phyloP scores from a whole-genome alignment of 2,329 filamentous ascomycete species.

The Colletotrichum eleusines region DNA sequence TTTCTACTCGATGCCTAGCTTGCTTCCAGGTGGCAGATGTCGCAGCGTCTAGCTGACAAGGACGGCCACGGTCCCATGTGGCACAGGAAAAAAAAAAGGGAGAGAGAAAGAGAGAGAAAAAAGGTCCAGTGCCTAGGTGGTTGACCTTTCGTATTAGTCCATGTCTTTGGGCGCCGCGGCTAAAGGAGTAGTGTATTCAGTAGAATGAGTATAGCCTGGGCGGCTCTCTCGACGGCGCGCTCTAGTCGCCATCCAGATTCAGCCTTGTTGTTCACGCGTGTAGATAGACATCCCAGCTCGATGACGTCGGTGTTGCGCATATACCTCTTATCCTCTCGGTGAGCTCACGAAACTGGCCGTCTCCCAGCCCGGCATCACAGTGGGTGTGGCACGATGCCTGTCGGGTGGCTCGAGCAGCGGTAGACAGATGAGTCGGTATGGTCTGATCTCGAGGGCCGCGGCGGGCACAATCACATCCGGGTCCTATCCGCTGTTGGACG shows the following conservation, averaged over 20 bases:
- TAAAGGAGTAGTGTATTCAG: background rate
- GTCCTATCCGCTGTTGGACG: background rate
- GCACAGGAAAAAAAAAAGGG: background rate
- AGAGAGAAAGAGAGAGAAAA: no score
- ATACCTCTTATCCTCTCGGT: background rate
- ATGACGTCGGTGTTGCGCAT: background rate
- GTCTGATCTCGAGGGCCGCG: slow-evolving; percentile 3
- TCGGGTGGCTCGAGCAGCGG: background rate
- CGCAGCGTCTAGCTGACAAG: background rate
- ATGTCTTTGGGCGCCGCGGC: background rate
- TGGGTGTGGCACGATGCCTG: background rate
- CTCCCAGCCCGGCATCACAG: background rate
- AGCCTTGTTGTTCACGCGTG: slow-evolving; percentile 3
- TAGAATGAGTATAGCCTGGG: no score
- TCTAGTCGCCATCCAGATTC: no score
- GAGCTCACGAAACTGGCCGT: background rate
- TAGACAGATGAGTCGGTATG: background rate
- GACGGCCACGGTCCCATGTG: slow-evolving; percentile 11
- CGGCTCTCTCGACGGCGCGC: no score
- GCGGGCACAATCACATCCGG: background rate
- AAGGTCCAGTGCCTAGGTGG: background rate
- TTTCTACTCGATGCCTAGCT: background rate
- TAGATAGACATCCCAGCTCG: background rate
- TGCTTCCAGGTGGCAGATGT: slow-evolving; percentile 21
- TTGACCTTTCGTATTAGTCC: background rate